phyloP scores from a whole-genome alignment of 805 yeast species.

The Myxozyma vanderwaltii region DNA sequence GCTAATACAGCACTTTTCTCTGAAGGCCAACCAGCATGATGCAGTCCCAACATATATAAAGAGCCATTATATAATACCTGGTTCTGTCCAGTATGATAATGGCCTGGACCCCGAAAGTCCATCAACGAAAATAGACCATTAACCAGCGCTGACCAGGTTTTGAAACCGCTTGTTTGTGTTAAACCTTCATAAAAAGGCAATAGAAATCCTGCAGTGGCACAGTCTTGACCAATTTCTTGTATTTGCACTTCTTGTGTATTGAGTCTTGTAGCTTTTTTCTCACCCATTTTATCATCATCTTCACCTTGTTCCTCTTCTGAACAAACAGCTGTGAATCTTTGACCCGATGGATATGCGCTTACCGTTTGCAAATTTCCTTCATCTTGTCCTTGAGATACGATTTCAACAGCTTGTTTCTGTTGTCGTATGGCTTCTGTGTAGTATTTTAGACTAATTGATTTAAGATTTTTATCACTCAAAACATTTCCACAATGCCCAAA shows the following conservation, averaged over 20 bases:
- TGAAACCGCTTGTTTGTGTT: neutral
- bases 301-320: no score
- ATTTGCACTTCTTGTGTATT: no score
- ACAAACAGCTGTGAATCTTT: no score
- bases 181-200: neutral
- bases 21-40: neutral
- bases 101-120: neutral
- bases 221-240: neutral
- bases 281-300: neutral
- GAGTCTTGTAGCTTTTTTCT: neutral
- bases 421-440: neutral
- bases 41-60: neutral
- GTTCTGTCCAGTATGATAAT: neutral
- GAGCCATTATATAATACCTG: neutral
- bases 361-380: no score
- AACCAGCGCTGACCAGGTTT: neutral
- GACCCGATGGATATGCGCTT: no score
- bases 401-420: neutral
- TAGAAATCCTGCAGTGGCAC: neutral
- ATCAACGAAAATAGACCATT: neutral
- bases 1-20: neutral
- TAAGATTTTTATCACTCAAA: neutral
- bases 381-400: neutral
- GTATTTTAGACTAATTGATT: neutral
- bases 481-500: neutral